Base-by-base conservation (phyloP, 495 filamentous ascomycete species). In the Lophiostoma macrostomum region DNA sequence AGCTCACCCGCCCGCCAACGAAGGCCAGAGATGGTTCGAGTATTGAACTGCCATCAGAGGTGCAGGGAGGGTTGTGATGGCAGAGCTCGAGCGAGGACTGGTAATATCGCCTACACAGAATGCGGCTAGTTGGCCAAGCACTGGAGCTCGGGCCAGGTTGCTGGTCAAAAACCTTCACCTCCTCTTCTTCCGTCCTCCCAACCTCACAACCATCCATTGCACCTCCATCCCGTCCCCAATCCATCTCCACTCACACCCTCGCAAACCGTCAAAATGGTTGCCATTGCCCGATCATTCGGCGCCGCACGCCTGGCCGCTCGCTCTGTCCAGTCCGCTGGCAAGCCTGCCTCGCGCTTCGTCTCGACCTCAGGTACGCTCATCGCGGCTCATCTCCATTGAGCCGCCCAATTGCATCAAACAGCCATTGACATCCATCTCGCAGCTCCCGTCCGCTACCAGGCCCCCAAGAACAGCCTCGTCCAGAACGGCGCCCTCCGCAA, bases 401-500 rank as follows among this genome's bases (percentile, higher is more conserved):
- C 41, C 47, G 28, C 18, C 19, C 42, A 45, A 49, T 42, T 30
- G 42, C 50, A 61, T 48, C 39, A 14, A 29, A 35, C 42, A 50
- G 56, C 43, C 56, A 44, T 49, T 54, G 49, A 53, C 49, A 11
- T 35, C 20, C n/a, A 6, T 27, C 40, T 12, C 13, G 43, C 50
- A 53, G 49, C 49, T 19, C 40, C 49, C 35, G 28, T 45, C 42
- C 42, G 42, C 22, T 25, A 29, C 42, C 23, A 25, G 42, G 43
- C 34, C 32, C 47, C 47, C 47, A 52, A 60, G 56, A 61, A 61
- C 57, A 45, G 31, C 45, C 57, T 61, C 57, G 57, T 61, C 40
- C 44, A 50, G 50, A 55, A 56, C 51, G 47, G 25, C 51, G 37
- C 57, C 36, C 30, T 61, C 50, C 50, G 57, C 51, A 56, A 56